phyloP scores from a whole-genome alignment of 768 basidiomycete genomes.

The Russula abietina region DNA sequence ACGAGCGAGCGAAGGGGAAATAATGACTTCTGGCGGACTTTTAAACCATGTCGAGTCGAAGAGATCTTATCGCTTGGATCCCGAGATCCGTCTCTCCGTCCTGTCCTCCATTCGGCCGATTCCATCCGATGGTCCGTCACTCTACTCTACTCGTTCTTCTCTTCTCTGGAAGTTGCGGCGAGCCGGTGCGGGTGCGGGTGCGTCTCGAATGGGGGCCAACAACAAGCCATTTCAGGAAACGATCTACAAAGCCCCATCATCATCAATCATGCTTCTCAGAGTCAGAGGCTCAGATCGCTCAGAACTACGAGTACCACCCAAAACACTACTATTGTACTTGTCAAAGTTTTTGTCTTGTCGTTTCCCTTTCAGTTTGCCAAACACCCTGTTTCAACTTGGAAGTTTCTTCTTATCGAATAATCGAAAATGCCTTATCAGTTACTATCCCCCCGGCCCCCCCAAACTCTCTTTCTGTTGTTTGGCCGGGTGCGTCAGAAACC shows the following conservation, averaged over 20 bases:
- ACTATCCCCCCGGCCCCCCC: too few relatives aligned
- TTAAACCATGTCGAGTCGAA: not conserved
- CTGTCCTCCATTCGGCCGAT: not conserved
- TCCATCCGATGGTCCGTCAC: not conserved
- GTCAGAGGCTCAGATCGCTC: too few relatives aligned
- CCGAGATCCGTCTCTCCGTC: not conserved
- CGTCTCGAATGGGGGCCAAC: not conserved
- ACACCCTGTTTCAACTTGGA: too few relatives aligned
- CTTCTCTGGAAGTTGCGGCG: too few relatives aligned
- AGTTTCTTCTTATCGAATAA: too few relatives aligned
- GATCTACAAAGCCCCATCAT: not conserved
- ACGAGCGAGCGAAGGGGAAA: not conserved
- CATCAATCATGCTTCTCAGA: not conserved
- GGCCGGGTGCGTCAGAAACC: too few relatives aligned
- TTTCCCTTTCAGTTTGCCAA: too few relatives aligned
- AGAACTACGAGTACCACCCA: not conserved
- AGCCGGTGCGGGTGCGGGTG: too few relatives aligned
- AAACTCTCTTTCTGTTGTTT: too few relatives aligned
- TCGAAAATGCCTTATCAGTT: too few relatives aligned
- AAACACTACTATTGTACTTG: not conserved
- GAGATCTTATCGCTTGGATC: not conserved
- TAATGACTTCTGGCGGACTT: not conserved
- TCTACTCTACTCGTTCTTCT: too few relatives aligned
- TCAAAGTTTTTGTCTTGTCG: too few relatives aligned
- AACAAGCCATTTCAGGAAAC: not conserved